Percentiles rank a stretch among this genome's conserved stretches.
These are phyloP conservation scores for Tylopilus felleus DNA, from an alignment of 768 basidiomycete genomes.

Conservation along the genomic window DNA sequence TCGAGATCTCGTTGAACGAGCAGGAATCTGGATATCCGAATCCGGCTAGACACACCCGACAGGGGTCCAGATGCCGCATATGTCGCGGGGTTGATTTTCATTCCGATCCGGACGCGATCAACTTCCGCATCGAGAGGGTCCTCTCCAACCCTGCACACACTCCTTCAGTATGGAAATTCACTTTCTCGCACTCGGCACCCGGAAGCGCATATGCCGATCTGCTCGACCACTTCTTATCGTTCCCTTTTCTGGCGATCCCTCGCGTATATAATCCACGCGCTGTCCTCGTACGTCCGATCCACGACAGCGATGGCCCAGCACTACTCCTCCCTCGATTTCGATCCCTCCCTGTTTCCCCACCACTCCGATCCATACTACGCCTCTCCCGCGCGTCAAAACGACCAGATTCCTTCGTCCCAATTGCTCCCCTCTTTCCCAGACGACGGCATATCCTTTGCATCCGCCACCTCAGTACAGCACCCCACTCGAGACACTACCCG, in stretches of 20 bases:
- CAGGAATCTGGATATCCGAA: background rate
- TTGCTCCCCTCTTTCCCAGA: slow-evolving; percentile 19
- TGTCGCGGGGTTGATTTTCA: slow-evolving; percentile 23
- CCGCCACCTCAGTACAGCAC: slow-evolving; percentile 11
- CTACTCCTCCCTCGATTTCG: slow-evolving; percentile 10
- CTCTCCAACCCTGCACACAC: too few species aligned
- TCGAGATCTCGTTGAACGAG: background rate
- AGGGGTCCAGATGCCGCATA: background rate
- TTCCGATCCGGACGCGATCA: slow-evolving; percentile 28
- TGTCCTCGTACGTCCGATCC: slow-evolving; percentile 1
- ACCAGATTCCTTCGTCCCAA: slow-evolving; percentile 5
- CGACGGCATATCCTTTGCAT: slow-evolving; percentile 20
- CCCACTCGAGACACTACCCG: slow-evolving; percentile 20
- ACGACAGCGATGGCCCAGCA: slow-evolving; percentile 20
- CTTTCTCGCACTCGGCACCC: background rate
- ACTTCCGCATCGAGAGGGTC: slow-evolving; percentile 12
- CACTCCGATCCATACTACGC: background rate
- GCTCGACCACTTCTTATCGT: slow-evolving; percentile 8
- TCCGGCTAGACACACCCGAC: background rate
- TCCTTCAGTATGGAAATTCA: background rate
- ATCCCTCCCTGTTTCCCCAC: slow-evolving; percentile 4
- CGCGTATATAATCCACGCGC: slow-evolving; percentile 17
- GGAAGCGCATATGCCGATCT: slow-evolving; percentile 21
- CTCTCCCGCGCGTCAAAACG: background rate
- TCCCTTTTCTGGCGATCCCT: slow-evolving; percentile 13